phyloP scores from a whole-genome alignment of 176 grass and related monocot genomes.

The Phyllostachys edulis region DNA sequence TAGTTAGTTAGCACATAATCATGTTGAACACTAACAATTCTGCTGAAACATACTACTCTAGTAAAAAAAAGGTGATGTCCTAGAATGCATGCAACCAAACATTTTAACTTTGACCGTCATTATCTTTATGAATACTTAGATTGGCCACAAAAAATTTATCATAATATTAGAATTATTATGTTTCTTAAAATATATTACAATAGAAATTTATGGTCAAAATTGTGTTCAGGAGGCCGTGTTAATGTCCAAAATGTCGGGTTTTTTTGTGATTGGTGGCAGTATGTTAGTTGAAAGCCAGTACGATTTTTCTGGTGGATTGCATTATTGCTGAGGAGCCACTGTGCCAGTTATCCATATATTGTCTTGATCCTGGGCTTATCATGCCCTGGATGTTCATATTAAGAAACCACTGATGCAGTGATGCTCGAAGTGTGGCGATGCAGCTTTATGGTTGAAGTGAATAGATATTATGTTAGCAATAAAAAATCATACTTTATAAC shows the following conservation, averaged over 20 bases:
- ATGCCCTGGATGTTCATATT: not conserved
- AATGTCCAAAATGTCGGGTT: not conserved
- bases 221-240: not conserved
- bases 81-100: not conserved
- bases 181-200: not conserved
- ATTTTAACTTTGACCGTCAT: not conserved
- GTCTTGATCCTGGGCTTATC: not conserved
- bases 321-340: not conserved
- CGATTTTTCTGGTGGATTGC: not conserved
- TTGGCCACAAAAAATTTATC: not conserved
- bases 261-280: not conserved
- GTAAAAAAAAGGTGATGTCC: not conserved
- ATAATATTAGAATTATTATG: not conserved
- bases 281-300: not conserved
- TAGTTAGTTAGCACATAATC: constrained; percentile 14
- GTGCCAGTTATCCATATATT: not conserved
- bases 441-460: not conserved
- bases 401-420: not conserved
- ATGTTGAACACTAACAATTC: not conserved
- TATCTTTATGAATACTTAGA: not conserved
- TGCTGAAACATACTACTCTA: not conserved
- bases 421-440: not conserved
- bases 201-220: not conserved
- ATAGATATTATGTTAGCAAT: not conserved
- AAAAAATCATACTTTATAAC: not conserved